Conservation (phyloP, 176 grass and related monocot species). For the Tuctoria greenei region DNA sequence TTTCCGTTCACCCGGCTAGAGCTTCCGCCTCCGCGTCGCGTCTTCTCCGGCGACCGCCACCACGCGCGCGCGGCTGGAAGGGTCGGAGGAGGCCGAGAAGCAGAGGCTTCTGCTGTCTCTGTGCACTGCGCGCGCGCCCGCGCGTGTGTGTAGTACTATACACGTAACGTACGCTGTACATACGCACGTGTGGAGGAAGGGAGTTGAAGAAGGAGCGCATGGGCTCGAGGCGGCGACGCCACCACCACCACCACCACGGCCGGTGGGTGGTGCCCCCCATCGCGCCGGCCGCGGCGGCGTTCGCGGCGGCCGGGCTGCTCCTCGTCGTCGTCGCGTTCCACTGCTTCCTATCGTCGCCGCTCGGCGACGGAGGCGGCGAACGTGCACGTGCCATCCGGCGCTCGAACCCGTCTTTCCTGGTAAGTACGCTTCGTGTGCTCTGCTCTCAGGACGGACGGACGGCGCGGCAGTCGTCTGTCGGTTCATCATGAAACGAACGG, state of each 20-base stretch:
- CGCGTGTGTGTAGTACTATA: neutral
- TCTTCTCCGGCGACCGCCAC: slow-evolving; percentile 11
- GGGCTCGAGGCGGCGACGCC: slow-evolving; percentile 58
- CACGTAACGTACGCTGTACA: neutral
- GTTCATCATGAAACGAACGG: neutral
- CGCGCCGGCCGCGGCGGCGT: slow-evolving; percentile 46
- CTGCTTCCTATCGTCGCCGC: slow-evolving; percentile 71
- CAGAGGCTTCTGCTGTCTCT: neutral
- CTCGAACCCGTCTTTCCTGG: slow-evolving; percentile 42
- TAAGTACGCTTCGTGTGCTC: slow-evolving; percentile 23
- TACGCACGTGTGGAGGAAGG: neutral
- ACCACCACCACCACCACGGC: slow-evolving; percentile 48
- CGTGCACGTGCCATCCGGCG: slow-evolving; percentile 29
- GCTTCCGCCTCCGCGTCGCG: slow-evolving; percentile 7
- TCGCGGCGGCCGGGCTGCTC: slow-evolving; percentile 57
- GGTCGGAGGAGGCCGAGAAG: neutral
- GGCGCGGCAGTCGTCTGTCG: neutral
- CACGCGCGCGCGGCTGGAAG: neutral
- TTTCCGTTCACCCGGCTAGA: slow-evolving; percentile 30
- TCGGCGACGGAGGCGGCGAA: slow-evolving; percentile 37
- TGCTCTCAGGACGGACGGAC: too few relatives aligned
- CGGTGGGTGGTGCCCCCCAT: slow-evolving; percentile 63
- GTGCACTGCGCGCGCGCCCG: neutral
- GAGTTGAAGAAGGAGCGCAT: slow-evolving; percentile 32
- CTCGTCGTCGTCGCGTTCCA: slow-evolving; percentile 62